Percentiles rank a stretch among this genome's conserved stretches.
Conservation (phyloP, 2,329 filamentous ascomycete genomes). For the Pyrenophora teres region DNA sequence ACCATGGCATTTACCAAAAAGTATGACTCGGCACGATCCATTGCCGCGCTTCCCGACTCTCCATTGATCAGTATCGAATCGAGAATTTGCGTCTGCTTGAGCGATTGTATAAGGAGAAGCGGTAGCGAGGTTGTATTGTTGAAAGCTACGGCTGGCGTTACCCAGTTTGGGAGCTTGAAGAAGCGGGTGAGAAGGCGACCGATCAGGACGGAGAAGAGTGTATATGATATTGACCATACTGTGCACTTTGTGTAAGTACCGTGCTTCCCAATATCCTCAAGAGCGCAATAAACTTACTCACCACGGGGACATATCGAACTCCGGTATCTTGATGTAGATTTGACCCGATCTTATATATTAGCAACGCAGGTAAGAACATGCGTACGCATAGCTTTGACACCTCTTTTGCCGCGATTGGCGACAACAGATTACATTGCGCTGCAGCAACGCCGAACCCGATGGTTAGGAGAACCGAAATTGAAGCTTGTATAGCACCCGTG, state of each 20-base stretch:
- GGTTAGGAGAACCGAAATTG: conserved; percentile 59
- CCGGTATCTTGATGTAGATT: conserved; percentile 56
- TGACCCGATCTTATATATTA: conserved; percentile 59
- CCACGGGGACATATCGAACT: conserved; percentile 55
- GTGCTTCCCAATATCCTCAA: not conserved
- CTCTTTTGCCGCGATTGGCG: conserved; percentile 55
- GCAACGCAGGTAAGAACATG: conserved; percentile 59
- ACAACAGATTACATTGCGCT: conserved; percentile 57
- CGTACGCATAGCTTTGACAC: conserved; percentile 59
- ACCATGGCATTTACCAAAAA: conserved; percentile 70
- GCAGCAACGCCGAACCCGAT: conserved; percentile 58
- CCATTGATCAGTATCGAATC: conserved; percentile 52
- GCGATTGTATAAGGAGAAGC: conserved; percentile 57
- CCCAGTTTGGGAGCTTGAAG: conserved; percentile 59
- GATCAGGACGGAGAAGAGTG: conserved; percentile 54
- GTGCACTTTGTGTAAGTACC: conserved; percentile 13
- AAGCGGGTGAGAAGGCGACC: conserved; percentile 51
- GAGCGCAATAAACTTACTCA: conserved; percentile 42
- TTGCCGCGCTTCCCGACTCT: conserved; percentile 52
- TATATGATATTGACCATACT: conserved; percentile 60
- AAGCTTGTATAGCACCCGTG: conserved; percentile 60
- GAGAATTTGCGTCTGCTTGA: conserved; percentile 63
- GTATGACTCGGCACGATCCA: conserved; percentile 67
- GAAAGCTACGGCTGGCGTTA: conserved; percentile 59
- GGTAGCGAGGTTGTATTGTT: conserved; percentile 63